Base-by-base conservation (phyloP, 108 stramenopile species). In the Asterionellopsis glacialis region DNA sequence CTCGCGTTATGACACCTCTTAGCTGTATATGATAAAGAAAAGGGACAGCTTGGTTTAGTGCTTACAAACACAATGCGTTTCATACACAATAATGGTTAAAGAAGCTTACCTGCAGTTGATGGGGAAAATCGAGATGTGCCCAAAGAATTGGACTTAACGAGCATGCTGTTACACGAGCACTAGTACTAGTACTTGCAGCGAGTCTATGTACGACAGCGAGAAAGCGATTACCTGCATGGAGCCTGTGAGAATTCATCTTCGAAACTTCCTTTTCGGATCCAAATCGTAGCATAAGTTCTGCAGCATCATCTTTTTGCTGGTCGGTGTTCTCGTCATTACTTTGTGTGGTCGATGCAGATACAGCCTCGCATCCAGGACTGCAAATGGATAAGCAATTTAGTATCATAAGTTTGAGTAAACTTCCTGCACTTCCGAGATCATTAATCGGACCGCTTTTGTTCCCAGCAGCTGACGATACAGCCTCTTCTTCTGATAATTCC, bases 41-140 rank as follows among this genome's bases (percentile, higher is more conserved):
- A 48, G 47, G 9, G 2, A 2, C 2, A 16, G 47, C 2, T 21
- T 1, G 9, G 52, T n/a, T 3, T 10, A 11, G 1, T 4, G 12
- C 47, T 21, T 19, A 19, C 4, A 48, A 19, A 19, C 9, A 19
- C 16, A 21, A 5, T 48, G 9, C 47, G 47, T 5, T 48, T 48
- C 47, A 48, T 21, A 59, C 24, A 33, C 2, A 7, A 2, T 33
- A 33, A 5, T 2, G 33, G 2, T 33, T 33, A 7, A 11, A 43
- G 1, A 1, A 23, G 27, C 69, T 55, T 59, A 77, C 76, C 69
- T 81, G 80, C 41, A 93, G 74, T 57, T 93, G 91, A 55, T 89
- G 91, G 24, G 91, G 91, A 61, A 93, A 93, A 67, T 93, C 88
- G 19, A 93, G 60, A 68, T 89, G 88, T 57, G 77, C 76, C 91